Conservation (phyloP, 208 protist species). For the Kentomonas sorsogonicus region DNA sequence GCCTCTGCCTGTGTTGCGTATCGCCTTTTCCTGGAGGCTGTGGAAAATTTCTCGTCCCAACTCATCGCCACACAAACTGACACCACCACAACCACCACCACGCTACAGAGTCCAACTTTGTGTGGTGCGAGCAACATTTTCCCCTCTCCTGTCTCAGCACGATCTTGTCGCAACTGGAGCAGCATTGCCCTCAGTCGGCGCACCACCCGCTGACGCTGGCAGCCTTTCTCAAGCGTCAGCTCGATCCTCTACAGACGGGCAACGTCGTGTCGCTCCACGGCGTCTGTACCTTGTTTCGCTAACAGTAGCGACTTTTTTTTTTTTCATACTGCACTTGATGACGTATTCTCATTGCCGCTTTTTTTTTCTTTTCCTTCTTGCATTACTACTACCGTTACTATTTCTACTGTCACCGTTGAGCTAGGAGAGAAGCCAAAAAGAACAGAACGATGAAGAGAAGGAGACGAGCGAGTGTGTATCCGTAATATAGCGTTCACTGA, state of each 20-base stretch:
- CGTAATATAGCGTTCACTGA: background rate
- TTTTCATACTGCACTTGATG: slow-evolving; percentile 6
- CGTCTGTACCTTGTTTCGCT: background rate
- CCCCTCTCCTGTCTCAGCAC: too few relatives aligned
- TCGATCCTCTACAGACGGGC: background rate
- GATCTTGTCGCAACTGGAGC: too few relatives aligned
- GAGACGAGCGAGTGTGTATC: background rate
- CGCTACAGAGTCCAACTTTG: too few relatives aligned
- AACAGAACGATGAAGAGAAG: background rate
- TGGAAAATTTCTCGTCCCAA: slow-evolving; percentile 29
- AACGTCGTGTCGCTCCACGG: background rate
- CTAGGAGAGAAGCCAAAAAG: background rate
- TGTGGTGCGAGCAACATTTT: too few relatives aligned
- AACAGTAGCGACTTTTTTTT: slow-evolving; percentile 2
- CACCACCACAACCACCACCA: too few relatives aligned
- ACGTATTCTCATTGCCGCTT: background rate
- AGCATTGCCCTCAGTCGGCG: too few relatives aligned
- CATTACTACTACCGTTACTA: background rate
- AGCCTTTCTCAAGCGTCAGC: slow-evolving; percentile 1
- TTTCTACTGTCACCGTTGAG: background rate
- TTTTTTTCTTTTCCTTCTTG: slow-evolving; percentile 10
- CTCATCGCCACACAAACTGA: too few relatives aligned
- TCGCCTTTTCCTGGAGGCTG: slow-evolving; percentile 41
- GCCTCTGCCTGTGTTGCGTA: slow-evolving; percentile 34
- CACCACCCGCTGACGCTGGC: too few relatives aligned